Conservation (phyloP, 139 green algal species). For the Chlorella sp. region DNA sequence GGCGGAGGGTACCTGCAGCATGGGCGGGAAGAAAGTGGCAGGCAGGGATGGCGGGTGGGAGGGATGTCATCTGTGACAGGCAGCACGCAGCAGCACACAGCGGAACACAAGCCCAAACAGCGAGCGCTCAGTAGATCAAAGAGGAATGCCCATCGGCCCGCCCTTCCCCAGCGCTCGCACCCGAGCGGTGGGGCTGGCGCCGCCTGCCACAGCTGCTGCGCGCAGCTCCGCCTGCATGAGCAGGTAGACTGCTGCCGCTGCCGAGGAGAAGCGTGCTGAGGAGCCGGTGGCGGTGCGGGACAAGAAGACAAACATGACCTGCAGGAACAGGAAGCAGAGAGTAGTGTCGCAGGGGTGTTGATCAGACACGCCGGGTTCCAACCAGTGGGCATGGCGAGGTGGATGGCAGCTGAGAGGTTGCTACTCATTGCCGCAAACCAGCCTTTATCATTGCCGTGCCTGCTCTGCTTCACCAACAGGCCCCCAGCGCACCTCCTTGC, state of each 20-base stretch:
- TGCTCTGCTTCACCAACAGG: too few relatives aligned
- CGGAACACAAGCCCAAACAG: neutral
- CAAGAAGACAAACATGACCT: conserved; percentile 76
- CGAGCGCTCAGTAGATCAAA: too few relatives aligned
- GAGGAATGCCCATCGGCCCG: too few relatives aligned
- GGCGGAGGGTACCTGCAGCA: neutral
- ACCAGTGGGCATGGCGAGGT: neutral
- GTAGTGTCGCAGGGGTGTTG: neutral
- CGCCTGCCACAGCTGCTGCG: neutral
- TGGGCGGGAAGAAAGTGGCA: too few relatives aligned
- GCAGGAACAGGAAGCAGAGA: neutral
- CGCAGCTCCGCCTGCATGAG: conserved; percentile 20
- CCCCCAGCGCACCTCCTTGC: conserved; percentile 35
- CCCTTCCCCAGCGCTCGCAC: neutral
- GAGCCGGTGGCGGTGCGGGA: conserved; percentile 77
- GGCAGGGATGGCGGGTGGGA: neutral
- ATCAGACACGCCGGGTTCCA: too few relatives aligned
- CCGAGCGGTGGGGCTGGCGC: conserved; percentile 10
- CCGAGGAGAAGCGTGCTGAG: conserved; percentile 71
- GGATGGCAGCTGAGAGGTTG: too few relatives aligned
- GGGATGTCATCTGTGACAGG: too few relatives aligned
- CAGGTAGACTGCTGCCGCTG: conserved; percentile 56
- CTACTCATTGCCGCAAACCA: too few relatives aligned
- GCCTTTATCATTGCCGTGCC: too few relatives aligned
- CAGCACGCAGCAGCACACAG: neutral